Conservation (phyloP, 768 basidiomycete species). For the Hirschioporus abietinus region DNA sequence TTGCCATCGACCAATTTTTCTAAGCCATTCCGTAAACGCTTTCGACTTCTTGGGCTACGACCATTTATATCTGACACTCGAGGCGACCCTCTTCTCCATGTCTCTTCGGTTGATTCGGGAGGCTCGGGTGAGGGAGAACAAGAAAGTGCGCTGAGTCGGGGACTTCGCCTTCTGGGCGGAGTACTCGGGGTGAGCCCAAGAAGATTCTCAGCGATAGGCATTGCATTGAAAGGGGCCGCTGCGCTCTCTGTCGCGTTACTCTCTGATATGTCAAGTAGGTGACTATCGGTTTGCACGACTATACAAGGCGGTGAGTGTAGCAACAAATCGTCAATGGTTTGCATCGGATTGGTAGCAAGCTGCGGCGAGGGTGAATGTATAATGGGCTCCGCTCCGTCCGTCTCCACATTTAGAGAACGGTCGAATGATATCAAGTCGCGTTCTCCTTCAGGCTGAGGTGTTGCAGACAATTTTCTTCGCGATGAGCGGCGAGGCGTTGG, state of each 20-base stretch:
- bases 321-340: conserved; percentile 20
- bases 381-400: conserved; percentile 5
- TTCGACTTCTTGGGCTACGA: background rate
- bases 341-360: background rate
- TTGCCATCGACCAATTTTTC: background rate
- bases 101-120: background rate
- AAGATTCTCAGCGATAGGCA: background rate
- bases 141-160: background rate
- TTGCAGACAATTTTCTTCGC: background rate
- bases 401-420: conserved; percentile 26
- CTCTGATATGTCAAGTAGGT: background rate
- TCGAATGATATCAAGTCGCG: conserved; percentile 37
- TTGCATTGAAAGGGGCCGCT: background rate
- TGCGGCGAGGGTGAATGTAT: conserved; percentile 8
- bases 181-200: background rate
- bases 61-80: background rate
- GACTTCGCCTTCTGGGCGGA: background rate
- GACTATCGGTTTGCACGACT: background rate
- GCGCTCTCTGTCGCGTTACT: background rate
- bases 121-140: background rate
- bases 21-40: background rate
- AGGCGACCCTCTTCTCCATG: background rate
- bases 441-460: background rate
- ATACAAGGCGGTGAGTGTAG: conserved; percentile 16
- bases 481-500: background rate